Conservation (phyloP, 179 eudicot species). For the Pouteria campechiana region DNA sequence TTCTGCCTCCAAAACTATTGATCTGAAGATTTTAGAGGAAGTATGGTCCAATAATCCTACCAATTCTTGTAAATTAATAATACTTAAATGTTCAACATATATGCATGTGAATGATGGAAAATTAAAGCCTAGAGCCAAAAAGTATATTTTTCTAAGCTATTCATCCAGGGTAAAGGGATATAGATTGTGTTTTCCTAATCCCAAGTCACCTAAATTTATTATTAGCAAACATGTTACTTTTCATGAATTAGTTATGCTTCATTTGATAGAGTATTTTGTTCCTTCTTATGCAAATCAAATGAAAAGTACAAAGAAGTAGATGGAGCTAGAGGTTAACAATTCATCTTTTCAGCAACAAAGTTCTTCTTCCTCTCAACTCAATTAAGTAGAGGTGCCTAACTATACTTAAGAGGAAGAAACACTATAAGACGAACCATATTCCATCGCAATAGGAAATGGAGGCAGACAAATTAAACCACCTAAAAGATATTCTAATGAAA, state of each 20-base stretch:
- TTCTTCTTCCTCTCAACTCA: background rate
- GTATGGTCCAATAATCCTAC: background rate
- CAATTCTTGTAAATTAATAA: background rate
- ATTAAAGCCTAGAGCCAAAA: background rate
- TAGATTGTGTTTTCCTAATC: no score
- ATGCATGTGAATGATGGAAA: slow-evolving; percentile 1
- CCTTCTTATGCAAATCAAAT: no score
- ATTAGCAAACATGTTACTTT: background rate
- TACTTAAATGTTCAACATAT: slow-evolving; percentile 2
- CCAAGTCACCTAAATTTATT: background rate
- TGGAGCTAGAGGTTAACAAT: background rate
- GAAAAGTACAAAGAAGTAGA: background rate
- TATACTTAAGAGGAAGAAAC: background rate
- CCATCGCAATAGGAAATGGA: background rate
- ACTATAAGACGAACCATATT: background rate
- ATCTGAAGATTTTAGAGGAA: background rate
- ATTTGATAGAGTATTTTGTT: background rate
- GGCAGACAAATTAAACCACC: no score
- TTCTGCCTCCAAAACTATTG: slow-evolving; percentile 1
- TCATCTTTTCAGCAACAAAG: no score
- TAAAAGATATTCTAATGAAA: no score
- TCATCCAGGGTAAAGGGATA: background rate
- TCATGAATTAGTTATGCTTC: background rate
- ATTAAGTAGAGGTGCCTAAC: background rate
- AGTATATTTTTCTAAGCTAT: background rate